phyloP scores from a whole-genome alignment of 495 filamentous ascomycete species.

The Tuber calosporum region DNA sequence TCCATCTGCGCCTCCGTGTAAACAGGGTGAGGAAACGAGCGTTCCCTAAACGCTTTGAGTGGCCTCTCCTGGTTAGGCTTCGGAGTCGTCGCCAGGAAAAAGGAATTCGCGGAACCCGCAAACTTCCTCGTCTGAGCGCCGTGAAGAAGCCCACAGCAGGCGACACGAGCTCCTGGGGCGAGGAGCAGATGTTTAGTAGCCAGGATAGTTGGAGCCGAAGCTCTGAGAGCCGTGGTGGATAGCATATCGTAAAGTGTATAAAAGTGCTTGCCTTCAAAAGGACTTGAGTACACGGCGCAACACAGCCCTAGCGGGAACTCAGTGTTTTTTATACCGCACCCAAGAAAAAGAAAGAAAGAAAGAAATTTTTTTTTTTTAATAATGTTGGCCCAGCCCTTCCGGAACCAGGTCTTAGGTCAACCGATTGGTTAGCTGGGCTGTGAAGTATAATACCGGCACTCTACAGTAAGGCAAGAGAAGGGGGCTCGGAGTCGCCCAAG shows the following conservation, averaged over 20 bases:
- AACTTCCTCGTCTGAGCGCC: constrained; percentile 14
- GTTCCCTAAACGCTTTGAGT: constrained; percentile 40
- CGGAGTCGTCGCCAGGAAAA: constrained; percentile 22
- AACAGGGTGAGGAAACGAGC: constrained; percentile 64
- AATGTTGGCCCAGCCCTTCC: neutral
- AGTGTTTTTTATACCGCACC: constrained; percentile 22
- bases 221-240: neutral
- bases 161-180: constrained; percentile 15
- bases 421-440: neutral
- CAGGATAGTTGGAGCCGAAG: neutral
- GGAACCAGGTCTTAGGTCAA: neutral
- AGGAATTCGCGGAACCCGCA: constrained; percentile 20
- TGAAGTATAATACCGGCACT: neutral
- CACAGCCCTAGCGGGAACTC: neutral
- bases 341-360: constrained; percentile 20
- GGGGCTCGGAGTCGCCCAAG: neutral
- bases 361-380: no score
- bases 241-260: neutral
- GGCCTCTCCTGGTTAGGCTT: constrained; percentile 17
- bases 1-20: constrained; percentile 57
- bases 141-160: constrained; percentile 19
- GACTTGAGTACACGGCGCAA: neutral
- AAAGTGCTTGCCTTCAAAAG: neutral
- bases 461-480: neutral
- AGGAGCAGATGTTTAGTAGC: neutral